Percentiles rank a stretch among this genome's conserved stretches.
These are phyloP conservation scores for Miscanthus sacchariflorus DNA, from an alignment of 202 grass and related monocot species.

Conservation along the genomic window DNA sequence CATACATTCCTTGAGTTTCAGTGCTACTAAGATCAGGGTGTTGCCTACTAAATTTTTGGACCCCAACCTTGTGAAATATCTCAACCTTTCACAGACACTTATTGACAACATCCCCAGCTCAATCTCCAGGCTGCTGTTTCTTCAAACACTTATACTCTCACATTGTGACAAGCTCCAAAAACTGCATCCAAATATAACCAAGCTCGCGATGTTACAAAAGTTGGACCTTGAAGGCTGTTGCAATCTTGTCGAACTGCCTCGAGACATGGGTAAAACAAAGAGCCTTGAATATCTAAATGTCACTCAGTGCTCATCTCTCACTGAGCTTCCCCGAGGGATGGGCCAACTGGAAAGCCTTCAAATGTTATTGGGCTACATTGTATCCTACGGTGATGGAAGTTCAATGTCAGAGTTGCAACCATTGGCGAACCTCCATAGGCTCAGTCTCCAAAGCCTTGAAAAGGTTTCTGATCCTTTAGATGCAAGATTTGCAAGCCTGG, in stretches of 20 bases:
- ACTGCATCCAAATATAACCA: background rate
- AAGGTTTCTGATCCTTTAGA: constrained; percentile 3
- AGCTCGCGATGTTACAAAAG: background rate
- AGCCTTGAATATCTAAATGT: constrained; percentile 32
- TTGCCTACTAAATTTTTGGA: background rate
- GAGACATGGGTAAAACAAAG: constrained; percentile 8
- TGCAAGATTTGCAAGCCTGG: background rate
- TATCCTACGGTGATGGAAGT: background rate
- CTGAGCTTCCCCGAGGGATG: background rate
- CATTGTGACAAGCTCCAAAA: background rate
- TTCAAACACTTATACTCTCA: constrained; percentile 24
- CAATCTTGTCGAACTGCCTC: constrained; percentile 16
- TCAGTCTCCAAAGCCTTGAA: constrained; percentile 10
- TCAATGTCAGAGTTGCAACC: background rate
- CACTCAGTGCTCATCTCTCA: background rate
- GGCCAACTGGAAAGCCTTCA: constrained; percentile 22
- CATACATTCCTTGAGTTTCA: background rate
- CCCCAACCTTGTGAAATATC: background rate
- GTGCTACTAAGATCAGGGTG: background rate
- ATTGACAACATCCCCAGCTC: background rate
- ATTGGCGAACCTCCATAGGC: background rate
- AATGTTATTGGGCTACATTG: background rate
- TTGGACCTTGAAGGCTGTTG: constrained; percentile 41
- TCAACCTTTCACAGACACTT: constrained; percentile 16
- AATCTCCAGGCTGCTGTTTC: background rate